These are phyloP conservation scores for Linum lewisii DNA, from an alignment of 345 rosid genomes.

Conservation along the genomic window DNA sequence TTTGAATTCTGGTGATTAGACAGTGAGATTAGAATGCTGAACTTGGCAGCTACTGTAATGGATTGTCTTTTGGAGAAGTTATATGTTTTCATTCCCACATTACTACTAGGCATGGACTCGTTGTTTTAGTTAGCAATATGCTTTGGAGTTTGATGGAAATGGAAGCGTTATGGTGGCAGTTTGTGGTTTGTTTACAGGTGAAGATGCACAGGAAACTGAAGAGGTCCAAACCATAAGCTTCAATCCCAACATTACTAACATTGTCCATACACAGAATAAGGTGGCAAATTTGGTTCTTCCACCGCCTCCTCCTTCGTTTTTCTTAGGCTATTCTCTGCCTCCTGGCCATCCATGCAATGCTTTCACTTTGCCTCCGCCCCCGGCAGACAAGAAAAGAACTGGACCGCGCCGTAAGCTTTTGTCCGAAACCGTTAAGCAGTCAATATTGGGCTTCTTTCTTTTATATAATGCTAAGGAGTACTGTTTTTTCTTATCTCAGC, in stretches of 20 bases:
- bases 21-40: no score
- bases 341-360: slow-evolving; percentile 85
- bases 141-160: no score
- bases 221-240: slow-evolving; percentile 31
- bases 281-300: slow-evolving; percentile 20
- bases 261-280: slow-evolving; percentile 15
- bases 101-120: no score
- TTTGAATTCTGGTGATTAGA: no score
- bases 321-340: slow-evolving; percentile 87
- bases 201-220: slow-evolving; percentile 45
- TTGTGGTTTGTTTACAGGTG: slow-evolving; percentile 42
- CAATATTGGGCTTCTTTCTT: neutral
- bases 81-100: no score
- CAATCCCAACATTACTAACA: slow-evolving; percentile 23
- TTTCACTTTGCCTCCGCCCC: slow-evolving; percentile 93
- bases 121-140: no score
- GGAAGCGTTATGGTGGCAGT: no score
- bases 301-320: slow-evolving; percentile 65
- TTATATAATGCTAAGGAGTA: slow-evolving; percentile 15
- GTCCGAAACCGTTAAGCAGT: neutral
- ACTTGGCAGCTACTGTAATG: no score
- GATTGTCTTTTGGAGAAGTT: no score
- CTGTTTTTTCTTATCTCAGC: slow-evolving; percentile 42
- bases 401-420: slow-evolving; percentile 86
- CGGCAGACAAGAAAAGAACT: slow-evolving; percentile 83